Base-by-base conservation (phyloP, 1,139 yeast species). In the Saccharomycopsis hybrid region DNA sequence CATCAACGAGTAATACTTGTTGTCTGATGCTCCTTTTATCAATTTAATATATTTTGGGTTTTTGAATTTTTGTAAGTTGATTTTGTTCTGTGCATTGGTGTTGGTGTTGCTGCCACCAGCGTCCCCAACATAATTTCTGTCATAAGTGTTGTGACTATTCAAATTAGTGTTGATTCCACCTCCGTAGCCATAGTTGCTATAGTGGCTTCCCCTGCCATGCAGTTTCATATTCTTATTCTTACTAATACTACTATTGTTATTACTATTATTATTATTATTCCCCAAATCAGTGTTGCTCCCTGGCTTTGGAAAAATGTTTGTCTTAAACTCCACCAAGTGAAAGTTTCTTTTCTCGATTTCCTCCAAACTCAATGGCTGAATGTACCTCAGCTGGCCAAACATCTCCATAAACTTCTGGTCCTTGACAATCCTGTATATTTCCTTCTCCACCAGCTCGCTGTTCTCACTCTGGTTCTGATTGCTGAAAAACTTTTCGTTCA, bases 61-160 rank as follows among this genome's bases (percentile, higher is more conserved):
- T 40, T 41, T 47, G 44, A 52, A 45, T 39, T 47, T 48, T 40
- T 50, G 51, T 32, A 52, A 39, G 27, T 44, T 46, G 11, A 52
- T 40, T 18, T 38, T 40, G 35, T 52, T 46, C n/a, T n/a, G n/a
- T n/a, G n/a, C n/a, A n/a, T n/a, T n/a, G n/a, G n/a, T n/a, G n/a
- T n/a, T n/a, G n/a, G n/a, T n/a, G n/a, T n/a, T n/a, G n/a, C n/a
- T n/a, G n/a, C n/a, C n/a, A n/a, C n/a, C n/a, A n/a, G n/a, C n/a
- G n/a, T n/a, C n/a, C 3, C 11, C 27, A 33, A 18, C 25, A n/a
- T n/a, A n/a, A 5, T 35, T 31, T 8, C 32, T n/a, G 2, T n/a
- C 31, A 29, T 35, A 18, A n/a, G 24, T 28, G 5, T 24, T 11
- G 9, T 43, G 24, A 7, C n/a, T 30, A 11, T 28, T 27, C n/a